Evolutionary conservation across 2,329 filamentous ascomycete species (phyloP).

Genomic region (Hymenoscyphus scutula): DNA sequence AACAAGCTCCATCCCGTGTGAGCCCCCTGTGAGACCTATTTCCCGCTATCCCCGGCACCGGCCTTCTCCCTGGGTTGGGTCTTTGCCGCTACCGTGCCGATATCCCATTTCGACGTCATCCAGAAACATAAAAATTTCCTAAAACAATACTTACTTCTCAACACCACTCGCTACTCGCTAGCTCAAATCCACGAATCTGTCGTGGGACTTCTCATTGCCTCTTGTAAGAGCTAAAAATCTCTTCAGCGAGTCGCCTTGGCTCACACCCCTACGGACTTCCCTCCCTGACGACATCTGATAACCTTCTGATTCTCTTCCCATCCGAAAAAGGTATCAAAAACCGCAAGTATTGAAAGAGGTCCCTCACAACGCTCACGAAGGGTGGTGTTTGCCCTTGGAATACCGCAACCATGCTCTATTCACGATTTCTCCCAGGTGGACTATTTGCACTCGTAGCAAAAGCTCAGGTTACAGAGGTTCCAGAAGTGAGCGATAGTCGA

Average conservation of each 20-base stretch:
- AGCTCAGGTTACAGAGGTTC: constrained; percentile 20
- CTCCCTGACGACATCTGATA: not conserved
- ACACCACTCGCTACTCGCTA: not conserved
- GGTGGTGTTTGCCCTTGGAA: not conserved
- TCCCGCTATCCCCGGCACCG: not conserved
- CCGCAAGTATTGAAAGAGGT: not conserved
- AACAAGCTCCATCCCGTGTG: not conserved
- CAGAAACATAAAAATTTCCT: not conserved
- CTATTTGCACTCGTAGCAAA: constrained; percentile 34
- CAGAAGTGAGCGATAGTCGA: constrained; percentile 17
- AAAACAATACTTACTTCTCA: not conserved
- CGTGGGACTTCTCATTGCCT: not conserved
- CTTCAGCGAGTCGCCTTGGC: not conserved
- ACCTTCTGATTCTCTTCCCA: not conserved
- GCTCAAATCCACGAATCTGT: not conserved
- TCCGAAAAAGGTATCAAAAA: not conserved
- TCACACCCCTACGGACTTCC: not conserved
- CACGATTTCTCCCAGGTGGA: constrained; percentile 25
- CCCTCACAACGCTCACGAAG: not conserved
- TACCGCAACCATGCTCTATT: constrained; percentile 26
- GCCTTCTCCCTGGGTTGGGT: not conserved
- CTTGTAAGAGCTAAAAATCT: not conserved
- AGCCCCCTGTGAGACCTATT: not conserved
- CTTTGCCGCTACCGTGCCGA: not conserved
- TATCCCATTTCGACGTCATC: not conserved